phyloP scores from a whole-genome alignment of 2,329 filamentous ascomycete genomes.

The Pseudonectria foliicola region DNA sequence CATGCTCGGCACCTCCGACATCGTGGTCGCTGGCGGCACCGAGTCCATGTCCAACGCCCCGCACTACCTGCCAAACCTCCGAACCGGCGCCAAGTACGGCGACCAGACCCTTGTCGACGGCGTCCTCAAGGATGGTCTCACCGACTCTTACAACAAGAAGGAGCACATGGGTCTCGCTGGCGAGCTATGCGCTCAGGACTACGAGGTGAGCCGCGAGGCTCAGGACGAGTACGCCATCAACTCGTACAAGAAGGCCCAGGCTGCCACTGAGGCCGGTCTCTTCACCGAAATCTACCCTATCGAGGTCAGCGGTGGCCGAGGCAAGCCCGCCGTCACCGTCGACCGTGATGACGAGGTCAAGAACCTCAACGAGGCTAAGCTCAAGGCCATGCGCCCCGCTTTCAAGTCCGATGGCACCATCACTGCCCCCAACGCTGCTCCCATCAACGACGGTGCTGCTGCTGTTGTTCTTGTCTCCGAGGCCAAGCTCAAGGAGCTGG shows the following conservation, averaged over 20 bases:
- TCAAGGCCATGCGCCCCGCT: constrained; percentile 75
- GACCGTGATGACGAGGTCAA: constrained; percentile 92
- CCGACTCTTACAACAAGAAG: constrained; percentile 80
- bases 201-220: constrained; percentile 71
- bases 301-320: constrained; percentile 78
- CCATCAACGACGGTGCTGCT: constrained; percentile 89
- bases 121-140: constrained; percentile 88
- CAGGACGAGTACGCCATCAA: constrained; percentile 96
- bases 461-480: constrained; percentile 92
- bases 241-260: constrained; percentile 89
- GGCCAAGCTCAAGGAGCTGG: constrained; percentile 85
- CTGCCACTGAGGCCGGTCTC: constrained; percentile 70
- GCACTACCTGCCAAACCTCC: constrained; percentile 86
- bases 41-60: constrained; percentile 99
- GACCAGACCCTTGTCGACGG: constrained; percentile 84
- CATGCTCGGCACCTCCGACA: constrained; percentile 87
- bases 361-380: constrained; percentile 81
- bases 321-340: constrained; percentile 77
- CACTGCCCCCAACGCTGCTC: constrained; percentile 93
- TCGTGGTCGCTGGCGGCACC: constrained; percentile 88
- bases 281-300: constrained; percentile 90
- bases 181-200: constrained; percentile 84
- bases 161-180: constrained; percentile 94
- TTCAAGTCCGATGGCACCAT: constrained; percentile 82
- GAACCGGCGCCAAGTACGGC: constrained; percentile 88